Evolutionary conservation across 805 yeast species (phyloP).

Genomic region (Cyberlindnera mycetangii): DNA sequence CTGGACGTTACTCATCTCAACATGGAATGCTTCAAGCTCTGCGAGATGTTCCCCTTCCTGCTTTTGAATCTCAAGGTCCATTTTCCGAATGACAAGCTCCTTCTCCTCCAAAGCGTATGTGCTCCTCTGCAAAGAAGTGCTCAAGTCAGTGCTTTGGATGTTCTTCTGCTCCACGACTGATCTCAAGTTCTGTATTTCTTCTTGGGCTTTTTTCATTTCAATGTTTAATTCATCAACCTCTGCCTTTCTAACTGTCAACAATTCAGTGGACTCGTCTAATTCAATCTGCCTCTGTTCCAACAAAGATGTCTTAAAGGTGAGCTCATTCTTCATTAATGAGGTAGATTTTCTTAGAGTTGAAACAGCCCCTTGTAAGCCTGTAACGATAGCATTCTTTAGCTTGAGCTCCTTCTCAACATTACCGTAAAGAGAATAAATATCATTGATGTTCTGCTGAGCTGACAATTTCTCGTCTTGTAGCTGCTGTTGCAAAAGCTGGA

Average conservation of each 20-base stretch:
- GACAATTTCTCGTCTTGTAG: conserved; percentile 1
- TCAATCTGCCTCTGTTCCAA: not conserved
- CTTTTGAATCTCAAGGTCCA: conserved; percentile 31
- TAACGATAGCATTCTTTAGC: conserved; percentile 11
- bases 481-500: conserved; percentile 1
- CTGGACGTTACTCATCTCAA: conserved; percentile 34
- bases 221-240: conserved; percentile 28
- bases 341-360: conserved; percentile 9
- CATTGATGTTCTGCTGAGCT: not conserved
- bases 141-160: conserved; percentile 11
- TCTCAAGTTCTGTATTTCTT: conserved; percentile 7
- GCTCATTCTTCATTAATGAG: not conserved
- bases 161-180: conserved; percentile 10
- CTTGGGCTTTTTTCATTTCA: conserved; percentile 14
- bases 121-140: conserved; percentile 10
- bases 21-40: conserved; percentile 36
- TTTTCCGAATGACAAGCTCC: conserved; percentile 25
- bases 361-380: conserved; percentile 17
- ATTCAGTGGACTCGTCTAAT: conserved; percentile 19
- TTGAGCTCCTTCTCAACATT: conserved; percentile 4
- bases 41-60: conserved; percentile 36
- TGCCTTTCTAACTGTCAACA: conserved; percentile 25
- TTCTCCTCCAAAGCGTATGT: conserved; percentile 19
- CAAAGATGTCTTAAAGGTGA: not conserved
- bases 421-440: not conserved